A percentile compares a stretch with the other conserved stretches of the same genome.
Conservation (phyloP, 495 filamentous ascomycete genomes). For the Apodospora peruviana region DNA sequence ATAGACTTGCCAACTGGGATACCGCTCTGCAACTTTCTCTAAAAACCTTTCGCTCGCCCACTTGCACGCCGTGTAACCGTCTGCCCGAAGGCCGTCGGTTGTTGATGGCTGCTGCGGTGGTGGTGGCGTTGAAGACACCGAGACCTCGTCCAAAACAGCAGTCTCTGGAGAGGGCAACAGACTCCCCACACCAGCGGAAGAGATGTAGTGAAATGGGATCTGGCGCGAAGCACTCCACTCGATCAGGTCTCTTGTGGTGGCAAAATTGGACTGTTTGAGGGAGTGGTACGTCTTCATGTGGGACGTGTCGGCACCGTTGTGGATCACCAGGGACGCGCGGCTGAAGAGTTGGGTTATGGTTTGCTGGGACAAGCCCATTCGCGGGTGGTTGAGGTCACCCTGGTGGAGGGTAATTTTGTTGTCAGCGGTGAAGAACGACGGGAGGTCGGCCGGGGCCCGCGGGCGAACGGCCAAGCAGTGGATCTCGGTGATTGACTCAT, state of each 20-base stretch:
- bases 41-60: constrained; percentile 51
- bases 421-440: constrained; percentile 21
- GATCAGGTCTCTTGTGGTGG: constrained; percentile 38
- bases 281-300: constrained; percentile 42
- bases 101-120: background rate
- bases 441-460: constrained; percentile 6
- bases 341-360: constrained; percentile 3
- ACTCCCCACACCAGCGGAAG: constrained; percentile 29
- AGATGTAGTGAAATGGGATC: constrained; percentile 49
- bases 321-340: constrained; percentile 40
- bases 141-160: constrained; percentile 9
- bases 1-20: constrained; percentile 25
- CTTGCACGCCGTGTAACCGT: constrained; percentile 46
- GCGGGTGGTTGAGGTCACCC: constrained; percentile 36
- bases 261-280: constrained; percentile 37
- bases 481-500: constrained; percentile 1
- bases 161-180: constrained; percentile 16
- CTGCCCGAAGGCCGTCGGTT: background rate
- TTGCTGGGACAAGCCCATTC: constrained; percentile 31
- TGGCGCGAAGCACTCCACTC: background rate
- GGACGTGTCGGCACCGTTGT: constrained; percentile 48
- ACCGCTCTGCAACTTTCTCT: constrained; percentile 23
- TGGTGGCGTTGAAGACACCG: background rate
- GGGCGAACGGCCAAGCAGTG: constrained; percentile 21
- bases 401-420: constrained; percentile 29